Percentiles rank a stretch among this genome's conserved stretches.
Conservation (phyloP, 805 yeast species). For the Nakazawaea pomicola region DNA sequence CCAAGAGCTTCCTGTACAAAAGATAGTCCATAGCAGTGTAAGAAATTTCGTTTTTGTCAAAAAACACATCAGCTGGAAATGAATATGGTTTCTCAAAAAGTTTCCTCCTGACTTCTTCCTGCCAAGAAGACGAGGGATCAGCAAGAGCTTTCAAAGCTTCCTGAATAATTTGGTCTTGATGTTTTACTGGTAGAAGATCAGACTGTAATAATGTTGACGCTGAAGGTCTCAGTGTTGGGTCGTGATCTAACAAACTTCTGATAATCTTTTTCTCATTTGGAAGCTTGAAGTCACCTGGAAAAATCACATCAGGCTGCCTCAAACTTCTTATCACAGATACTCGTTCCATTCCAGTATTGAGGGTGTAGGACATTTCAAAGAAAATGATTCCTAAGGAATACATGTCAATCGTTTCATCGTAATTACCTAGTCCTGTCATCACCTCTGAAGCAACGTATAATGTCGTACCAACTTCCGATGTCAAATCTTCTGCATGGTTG, state of each 20-base stretch:
- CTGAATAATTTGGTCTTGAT: conserved; percentile 83
- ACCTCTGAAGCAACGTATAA: conserved; percentile 91
- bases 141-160: conserved; percentile 83
- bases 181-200: conserved; percentile 82
- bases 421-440: conserved; percentile 62
- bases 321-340: conserved; percentile 64
- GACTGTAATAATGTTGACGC: conserved; percentile 73
- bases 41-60: conserved; percentile 45
- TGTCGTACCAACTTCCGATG: conserved; percentile 92
- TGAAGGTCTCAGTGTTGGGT: conserved; percentile 73
- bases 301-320: conserved; percentile 52
- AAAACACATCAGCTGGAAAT: conserved; percentile 78
- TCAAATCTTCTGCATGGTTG: conserved; percentile 59
- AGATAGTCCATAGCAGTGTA: conserved; percentile 42
- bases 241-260: conserved; percentile 63
- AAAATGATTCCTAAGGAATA: conserved; percentile 92
- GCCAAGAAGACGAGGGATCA: conserved; percentile 92
- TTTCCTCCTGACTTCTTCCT: conserved; percentile 83
- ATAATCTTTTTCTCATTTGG: conserved; percentile 66
- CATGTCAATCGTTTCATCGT: conserved; percentile 93
- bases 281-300: conserved; percentile 67
- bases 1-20: conserved; percentile 54
- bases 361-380: conserved; percentile 86
- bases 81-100: conserved; percentile 82
- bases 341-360: conserved; percentile 93